Evolutionary conservation across 1,284 basidiomycete genomes (phyloP), one percentile per base, ranked within the genome.

Genomic region (Macrocystidia cucumis): DNA sequence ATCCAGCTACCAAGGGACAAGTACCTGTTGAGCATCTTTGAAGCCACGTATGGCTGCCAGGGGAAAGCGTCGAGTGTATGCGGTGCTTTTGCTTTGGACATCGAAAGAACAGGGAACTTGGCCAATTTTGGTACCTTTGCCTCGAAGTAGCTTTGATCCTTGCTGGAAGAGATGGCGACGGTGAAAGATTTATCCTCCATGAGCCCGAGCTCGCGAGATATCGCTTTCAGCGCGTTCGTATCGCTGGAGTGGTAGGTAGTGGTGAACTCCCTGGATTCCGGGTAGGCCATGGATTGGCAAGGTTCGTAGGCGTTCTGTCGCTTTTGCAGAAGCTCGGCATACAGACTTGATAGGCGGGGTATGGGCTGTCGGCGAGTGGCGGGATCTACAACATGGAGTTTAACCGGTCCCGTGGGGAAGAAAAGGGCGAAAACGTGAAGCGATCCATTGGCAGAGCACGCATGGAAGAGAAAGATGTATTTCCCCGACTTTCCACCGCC

Each of bases 371-470:
- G 78, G 32, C 83, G 77, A 9, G 81, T 78, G 7, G 91, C 89
- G 26, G 82, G 81, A 57, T 98, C 95, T 32, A 98, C 91, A 33
- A 98, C 65, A 56, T 95, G 93, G 2, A 98, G 65, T 49, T 83
- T 83, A 29, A 84, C 81, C 5, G 64, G 49, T 0, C 80, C 79
- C n/a, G 59, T 65, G 0, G 88, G 87, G 28, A 82, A 67, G 64
- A 98, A 95, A 9, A 98, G 67, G 1, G 84, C 87, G 49, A 96
- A 89, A n/a, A 97, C 76, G 49, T 98, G 92, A 9, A 96, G 72
- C 2, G 76, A 71, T 5, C 82, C 77, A 35, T 71, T 80, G 24
- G 75, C 70, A 8, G 90, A 74, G 41, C 67, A 83, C 29, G 81
- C 81, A 42, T 98, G 95, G 56, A 91, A 98, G n/a, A 98, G 69